Evolutionary conservation across 352 stramenopile species (phyloP).

Genomic region (Globisporangium nunn): DNA sequence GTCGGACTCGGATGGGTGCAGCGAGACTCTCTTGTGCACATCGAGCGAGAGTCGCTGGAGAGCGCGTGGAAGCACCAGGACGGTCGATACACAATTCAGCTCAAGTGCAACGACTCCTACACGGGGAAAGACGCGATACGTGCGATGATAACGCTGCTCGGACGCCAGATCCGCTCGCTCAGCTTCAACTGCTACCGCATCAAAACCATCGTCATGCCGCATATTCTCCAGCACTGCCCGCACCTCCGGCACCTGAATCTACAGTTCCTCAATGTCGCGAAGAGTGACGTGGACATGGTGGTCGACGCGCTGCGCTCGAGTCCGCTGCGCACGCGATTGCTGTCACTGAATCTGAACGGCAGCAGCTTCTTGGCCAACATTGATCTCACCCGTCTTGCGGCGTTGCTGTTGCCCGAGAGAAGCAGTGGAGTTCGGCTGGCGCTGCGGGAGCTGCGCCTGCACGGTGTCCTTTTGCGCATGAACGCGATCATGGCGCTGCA

Average conservation of each 20-base stretch:
- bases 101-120: not conserved
- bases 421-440: not conserved
- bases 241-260: not conserved
- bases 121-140: not conserved
- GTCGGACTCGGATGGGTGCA: conserved; percentile 1
- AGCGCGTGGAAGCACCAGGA: not conserved
- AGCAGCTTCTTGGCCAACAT: not conserved
- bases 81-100: not conserved
- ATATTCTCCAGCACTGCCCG: not conserved
- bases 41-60: conserved; percentile 3
- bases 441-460: conserved; percentile 2
- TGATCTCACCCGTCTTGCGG: not conserved
- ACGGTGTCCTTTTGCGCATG: not conserved
- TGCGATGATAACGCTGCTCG: not conserved
- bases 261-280: not conserved
- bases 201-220: not conserved
- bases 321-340: not conserved
- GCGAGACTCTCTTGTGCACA: not conserved
- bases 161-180: not conserved
- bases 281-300: not conserved
- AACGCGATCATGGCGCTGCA: not conserved
- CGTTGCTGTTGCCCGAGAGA: not conserved
- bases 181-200: not conserved
- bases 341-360: conserved; percentile 1
- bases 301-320: not conserved